Evolutionary conservation across 306 rosid genomes (phyloP), one percentile per base, ranked within the genome.

Genomic region (Prunus kanzakura): DNA sequence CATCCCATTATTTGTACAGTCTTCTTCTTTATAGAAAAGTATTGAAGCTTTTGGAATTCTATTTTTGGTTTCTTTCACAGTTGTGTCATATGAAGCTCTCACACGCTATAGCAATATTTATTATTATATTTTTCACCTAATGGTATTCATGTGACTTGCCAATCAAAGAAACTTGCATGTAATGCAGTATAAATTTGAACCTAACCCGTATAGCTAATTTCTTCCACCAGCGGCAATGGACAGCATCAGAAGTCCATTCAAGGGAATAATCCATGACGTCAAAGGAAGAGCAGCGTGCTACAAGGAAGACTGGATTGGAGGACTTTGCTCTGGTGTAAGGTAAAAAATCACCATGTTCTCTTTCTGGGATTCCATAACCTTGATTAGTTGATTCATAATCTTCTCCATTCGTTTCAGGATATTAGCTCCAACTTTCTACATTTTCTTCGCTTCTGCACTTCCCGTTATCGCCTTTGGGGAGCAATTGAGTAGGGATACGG

Each of bases 391-490:
- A 74, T 77, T 66, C 49, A 49, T 64, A 64, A 25, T 50, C 62
- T 11, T 67, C 20, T 64, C 46, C 69, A 41, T 27, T 19, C n/a
- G 57, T 84, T 46, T 61, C 86, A 90, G 96, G 79, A 85, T 90
- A 68, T 85, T 92, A 82, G 98, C 97, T 80, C 98, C 98, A 23
- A 90, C 97, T 22, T 86, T 89, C 81, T 94, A 94, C 79, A 90
- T 92, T 62, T 94, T 92, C 87, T 87, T 90, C 77, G 98, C 96
- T 69, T 94, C 97, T 73, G 97, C 96, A 47, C 95, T 92, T 30
- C 96, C 97, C 16, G 97, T 94, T 55, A 94, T 90, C 78, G 96
- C 96, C 66, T 93, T 93, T 66, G 96, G 97, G 52, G 97, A 91
- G 80, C 98, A 93, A 74, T 90, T 93, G 7, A 84, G 76, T 64